Evolutionary conservation across 2,329 filamentous ascomycete genomes (phyloP).

Genomic region (Thielaviopsis populi): DNA sequence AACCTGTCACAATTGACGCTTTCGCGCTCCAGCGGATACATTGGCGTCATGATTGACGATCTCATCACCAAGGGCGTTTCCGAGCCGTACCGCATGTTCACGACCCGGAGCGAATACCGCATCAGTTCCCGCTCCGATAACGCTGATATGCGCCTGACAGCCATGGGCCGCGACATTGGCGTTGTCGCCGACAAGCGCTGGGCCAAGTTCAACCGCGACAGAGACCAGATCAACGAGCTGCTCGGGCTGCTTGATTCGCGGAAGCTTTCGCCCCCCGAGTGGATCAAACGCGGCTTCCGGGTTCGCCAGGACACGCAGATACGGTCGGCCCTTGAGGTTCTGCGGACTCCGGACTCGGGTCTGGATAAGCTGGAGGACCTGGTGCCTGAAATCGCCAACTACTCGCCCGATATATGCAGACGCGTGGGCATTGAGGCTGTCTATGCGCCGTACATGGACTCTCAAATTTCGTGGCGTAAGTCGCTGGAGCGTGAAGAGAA

Average conservation of each 20-base stretch:
- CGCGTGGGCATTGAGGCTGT: slow-evolving; percentile 68
- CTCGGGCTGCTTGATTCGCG: slow-evolving; percentile 43
- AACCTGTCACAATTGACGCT: slow-evolving; percentile 51
- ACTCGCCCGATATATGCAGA: slow-evolving; percentile 42
- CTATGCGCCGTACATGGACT: slow-evolving; percentile 74
- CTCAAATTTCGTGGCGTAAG: slow-evolving; percentile 51
- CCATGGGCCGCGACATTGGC: slow-evolving; percentile 59
- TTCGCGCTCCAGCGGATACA: slow-evolving; percentile 78
- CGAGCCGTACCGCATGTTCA: slow-evolving; percentile 98
- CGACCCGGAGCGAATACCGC: slow-evolving; percentile 84
- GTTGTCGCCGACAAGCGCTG: slow-evolving; percentile 69
- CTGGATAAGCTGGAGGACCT: slow-evolving; percentile 41
- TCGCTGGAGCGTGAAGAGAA: slow-evolving; percentile 63
- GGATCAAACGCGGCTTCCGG: slow-evolving; percentile 55
- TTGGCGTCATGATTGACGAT: slow-evolving; percentile 98
- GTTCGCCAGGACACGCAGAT: slow-evolving; percentile 50
- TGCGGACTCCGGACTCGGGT: slow-evolving; percentile 49
- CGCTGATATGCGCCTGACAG: slow-evolving; percentile 73
- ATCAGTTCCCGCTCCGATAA: slow-evolving; percentile 89
- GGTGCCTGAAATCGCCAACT: slow-evolving; percentile 42
- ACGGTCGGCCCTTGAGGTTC: slow-evolving; percentile 63
- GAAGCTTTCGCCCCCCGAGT: slow-evolving; percentile 44
- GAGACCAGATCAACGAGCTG: slow-evolving; percentile 52
- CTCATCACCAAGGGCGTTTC: slow-evolving; percentile 92
- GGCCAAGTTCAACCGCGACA: slow-evolving; percentile 50